phyloP scores from a whole-genome alignment of 352 stramenopile genomes.

The Phytophthora brassicae region DNA sequence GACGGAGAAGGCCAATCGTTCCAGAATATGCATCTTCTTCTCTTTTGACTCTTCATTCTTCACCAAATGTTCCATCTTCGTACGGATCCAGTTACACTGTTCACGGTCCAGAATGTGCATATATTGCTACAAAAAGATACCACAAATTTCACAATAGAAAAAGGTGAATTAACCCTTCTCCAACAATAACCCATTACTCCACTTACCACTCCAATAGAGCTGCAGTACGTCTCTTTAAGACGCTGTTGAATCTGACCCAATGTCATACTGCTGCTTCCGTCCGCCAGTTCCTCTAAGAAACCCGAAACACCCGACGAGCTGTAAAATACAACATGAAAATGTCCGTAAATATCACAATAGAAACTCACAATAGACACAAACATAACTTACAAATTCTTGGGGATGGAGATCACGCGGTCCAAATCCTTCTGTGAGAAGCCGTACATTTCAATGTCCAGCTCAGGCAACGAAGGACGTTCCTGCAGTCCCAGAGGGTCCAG shows the following conservation, averaged over 20 bases:
- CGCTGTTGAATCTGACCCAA: conserved; percentile 94
- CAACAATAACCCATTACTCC: neutral
- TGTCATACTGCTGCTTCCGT: conserved; percentile 84
- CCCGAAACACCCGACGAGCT: conserved; percentile 87
- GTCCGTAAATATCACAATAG: conserved; percentile 1
- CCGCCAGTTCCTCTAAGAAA: conserved; percentile 83
- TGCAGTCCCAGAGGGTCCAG: conserved; percentile 96
- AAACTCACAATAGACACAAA: neutral
- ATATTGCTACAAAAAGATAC: conserved; percentile 89
- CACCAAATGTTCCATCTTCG: conserved; percentile 81
- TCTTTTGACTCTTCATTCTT: conserved; percentile 79
- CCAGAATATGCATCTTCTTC: conserved; percentile 97
- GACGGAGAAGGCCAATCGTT: conserved; percentile 96
- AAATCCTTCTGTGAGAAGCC: conserved; percentile 91
- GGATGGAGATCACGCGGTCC: conserved; percentile 86
- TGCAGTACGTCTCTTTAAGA: conserved; percentile 97
- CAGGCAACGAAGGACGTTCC: conserved; percentile 56
- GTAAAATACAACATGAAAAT: conserved; percentile 9
- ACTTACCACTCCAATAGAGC: conserved; percentile 92
- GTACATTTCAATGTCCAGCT: conserved; percentile 93
- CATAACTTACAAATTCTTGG: conserved; percentile 81
- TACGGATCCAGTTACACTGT: conserved; percentile 98
- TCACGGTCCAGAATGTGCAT: conserved; percentile 98
- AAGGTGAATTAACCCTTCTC: neutral
- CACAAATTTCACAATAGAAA: conserved; percentile 2